phyloP scores from a whole-genome alignment of 2,329 filamentous ascomycete genomes.

The Leptographium flavum region DNA sequence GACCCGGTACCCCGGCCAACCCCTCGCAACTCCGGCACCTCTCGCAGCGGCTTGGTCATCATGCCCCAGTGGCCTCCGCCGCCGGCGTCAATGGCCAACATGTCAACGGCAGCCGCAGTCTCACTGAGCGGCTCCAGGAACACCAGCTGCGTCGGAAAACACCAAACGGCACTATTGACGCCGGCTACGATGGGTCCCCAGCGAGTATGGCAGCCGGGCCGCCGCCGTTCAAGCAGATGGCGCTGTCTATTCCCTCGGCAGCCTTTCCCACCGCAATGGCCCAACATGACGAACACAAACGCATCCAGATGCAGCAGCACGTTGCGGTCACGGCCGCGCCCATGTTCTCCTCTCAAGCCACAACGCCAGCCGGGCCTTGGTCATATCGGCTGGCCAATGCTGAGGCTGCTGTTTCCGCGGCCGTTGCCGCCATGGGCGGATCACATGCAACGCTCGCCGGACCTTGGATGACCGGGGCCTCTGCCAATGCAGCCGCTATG shows the following conservation, averaged over 20 bases:
- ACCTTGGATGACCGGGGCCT: neutral
- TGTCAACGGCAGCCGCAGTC: neutral
- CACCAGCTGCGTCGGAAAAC: conserved; percentile 83
- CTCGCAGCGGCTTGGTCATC: conserved; percentile 7
- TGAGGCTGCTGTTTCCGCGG: neutral
- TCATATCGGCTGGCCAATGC: neutral
- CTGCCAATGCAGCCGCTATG: neutral
- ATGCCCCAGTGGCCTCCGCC: conserved; percentile 10
- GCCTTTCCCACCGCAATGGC: conserved; percentile 19
- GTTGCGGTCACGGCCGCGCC: neutral
- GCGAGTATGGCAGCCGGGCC: conserved; percentile 58
- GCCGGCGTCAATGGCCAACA: conserved; percentile 4
- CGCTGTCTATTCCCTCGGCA: conserved; percentile 44
- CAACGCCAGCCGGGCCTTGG: neutral
- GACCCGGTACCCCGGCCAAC: conserved; percentile 11
- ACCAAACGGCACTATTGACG: conserved; percentile 82
- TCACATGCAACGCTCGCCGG: neutral
- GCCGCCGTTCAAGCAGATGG: conserved; percentile 69
- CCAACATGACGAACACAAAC: conserved; percentile 7
- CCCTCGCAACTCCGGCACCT: conserved; percentile 9
- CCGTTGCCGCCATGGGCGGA: neutral
- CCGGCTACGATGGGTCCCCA: conserved; percentile 77
- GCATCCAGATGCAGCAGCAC: neutral
- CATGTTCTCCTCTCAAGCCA: neutral
- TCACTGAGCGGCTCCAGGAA: conserved; percentile 33